Evolutionary conservation across 306 rosid genomes (phyloP).

Genomic region (Astragalus membranaceus): DNA sequence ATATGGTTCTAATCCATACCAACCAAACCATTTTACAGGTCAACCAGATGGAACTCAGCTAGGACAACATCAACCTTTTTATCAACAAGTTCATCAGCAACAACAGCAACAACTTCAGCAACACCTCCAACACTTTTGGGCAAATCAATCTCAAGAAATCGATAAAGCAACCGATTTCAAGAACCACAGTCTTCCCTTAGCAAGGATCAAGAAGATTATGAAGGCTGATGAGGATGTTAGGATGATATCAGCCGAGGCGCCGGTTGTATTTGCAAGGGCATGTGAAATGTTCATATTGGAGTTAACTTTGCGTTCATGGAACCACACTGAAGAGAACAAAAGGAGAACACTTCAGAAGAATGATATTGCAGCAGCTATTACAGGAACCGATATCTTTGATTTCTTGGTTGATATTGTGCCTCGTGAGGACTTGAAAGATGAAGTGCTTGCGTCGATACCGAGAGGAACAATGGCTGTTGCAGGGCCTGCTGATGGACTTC

Average conservation of each 20-base stretch:
- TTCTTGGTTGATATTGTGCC: slow-evolving; percentile 71
- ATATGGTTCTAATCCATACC: slow-evolving; percentile 36
- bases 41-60: slow-evolving; percentile 46
- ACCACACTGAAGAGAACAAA: slow-evolving; percentile 65
- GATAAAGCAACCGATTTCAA: slow-evolving; percentile 60
- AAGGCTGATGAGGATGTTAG: slow-evolving; percentile 74
- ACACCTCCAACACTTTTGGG: slow-evolving; percentile 55
- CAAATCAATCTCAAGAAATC: slow-evolving; percentile 51
- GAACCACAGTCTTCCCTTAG: slow-evolving; percentile 73
- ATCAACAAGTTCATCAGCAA: slow-evolving; percentile 53
- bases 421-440: slow-evolving; percentile 64
- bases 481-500: slow-evolving; percentile 21
- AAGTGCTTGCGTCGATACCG: slow-evolving; percentile 57
- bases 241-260: slow-evolving; percentile 76
- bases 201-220: slow-evolving; percentile 75
- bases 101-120: slow-evolving; percentile 53
- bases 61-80: slow-evolving; percentile 57
- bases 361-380: slow-evolving; percentile 75
- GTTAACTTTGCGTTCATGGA: slow-evolving; percentile 71
- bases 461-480: slow-evolving; percentile 44
- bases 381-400: slow-evolving; percentile 60
- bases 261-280: slow-evolving; percentile 61
- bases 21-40: slow-evolving; percentile 29
- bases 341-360: slow-evolving; percentile 65
- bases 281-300: slow-evolving; percentile 72